These are phyloP conservation scores for Acanthochlamys bracteata DNA, from an alignment of 106 monocot species.

Conservation along the genomic window DNA sequence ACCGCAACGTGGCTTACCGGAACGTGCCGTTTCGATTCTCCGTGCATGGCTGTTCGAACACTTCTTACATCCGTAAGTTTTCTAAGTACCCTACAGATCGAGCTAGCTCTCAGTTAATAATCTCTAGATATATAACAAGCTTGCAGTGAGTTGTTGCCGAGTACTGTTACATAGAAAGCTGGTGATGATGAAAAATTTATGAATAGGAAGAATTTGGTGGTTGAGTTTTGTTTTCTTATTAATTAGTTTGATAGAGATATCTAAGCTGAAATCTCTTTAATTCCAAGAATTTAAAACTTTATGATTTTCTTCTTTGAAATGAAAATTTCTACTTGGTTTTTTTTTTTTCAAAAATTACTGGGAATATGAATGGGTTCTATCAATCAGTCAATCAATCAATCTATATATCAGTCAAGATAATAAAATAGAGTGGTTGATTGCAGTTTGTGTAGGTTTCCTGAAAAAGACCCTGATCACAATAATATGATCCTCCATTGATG, in stretches of 20 bases:
- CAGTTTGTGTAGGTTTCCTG: background rate
- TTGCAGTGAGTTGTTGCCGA: background rate
- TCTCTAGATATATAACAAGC: background rate
- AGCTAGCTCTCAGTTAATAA: background rate
- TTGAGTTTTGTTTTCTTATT: no score
- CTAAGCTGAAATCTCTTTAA: no score
- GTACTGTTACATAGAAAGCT: background rate
- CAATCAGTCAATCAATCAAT: background rate
- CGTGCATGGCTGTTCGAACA: slow-evolving; percentile 95
- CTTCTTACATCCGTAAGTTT: slow-evolving; percentile 77
- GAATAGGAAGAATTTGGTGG: no score
- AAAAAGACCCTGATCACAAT: background rate
- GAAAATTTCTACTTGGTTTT: no score
- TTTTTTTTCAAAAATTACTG: no score
- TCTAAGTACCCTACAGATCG: no score
- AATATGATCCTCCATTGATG: background rate
- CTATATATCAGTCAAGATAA: background rate
- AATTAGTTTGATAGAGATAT: no score
- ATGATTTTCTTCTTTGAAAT: no score
- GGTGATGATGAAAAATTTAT: no score
- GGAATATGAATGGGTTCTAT: no score
- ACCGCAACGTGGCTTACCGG: slow-evolving; percentile 84
- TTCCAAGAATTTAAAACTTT: no score
- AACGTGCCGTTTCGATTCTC: slow-evolving; percentile 61
- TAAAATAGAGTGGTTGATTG: background rate